These are phyloP conservation scores for Hamamelis virginiana DNA, from an alignment of 164 flowering plant genomes.

Conservation along the genomic window DNA sequence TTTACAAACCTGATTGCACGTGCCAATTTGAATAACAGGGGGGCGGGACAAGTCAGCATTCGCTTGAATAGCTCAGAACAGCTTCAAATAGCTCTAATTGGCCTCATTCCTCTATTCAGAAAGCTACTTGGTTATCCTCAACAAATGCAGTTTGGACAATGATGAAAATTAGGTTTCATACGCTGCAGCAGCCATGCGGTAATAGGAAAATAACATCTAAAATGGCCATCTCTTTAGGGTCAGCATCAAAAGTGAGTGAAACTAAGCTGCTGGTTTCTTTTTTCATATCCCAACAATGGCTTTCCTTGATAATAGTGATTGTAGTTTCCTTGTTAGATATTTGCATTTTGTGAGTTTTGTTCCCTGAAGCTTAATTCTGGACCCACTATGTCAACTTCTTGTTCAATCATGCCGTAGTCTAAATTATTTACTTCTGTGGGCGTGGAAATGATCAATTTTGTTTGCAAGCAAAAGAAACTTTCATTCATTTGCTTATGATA, in stretches of 20 bases:
- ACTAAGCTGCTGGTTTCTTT: conserved; percentile 9
- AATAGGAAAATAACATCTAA: conserved; percentile 8
- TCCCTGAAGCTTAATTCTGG: conserved; percentile 4
- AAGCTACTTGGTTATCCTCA: conserved; percentile 50
- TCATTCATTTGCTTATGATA: no score
- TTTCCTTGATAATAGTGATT: conserved; percentile 8
- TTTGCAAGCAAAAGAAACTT: no score
- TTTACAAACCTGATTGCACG: conserved; percentile 67
- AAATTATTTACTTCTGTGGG: neutral
- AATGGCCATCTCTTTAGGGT: conserved; percentile 4
- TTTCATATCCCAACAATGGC: neutral
- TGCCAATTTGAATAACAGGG: conserved; percentile 79
- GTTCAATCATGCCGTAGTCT: neutral
- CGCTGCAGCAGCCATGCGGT: conserved; percentile 26
- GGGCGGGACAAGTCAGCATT: conserved; percentile 81
- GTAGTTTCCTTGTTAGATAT: conserved; percentile 9
- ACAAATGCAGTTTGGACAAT: conserved; percentile 46
- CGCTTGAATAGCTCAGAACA: conserved; percentile 90
- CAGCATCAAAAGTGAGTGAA: conserved; percentile 13
- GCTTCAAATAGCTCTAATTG: conserved; percentile 75
- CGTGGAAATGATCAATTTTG: neutral
- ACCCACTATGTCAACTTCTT: conserved; percentile 1
- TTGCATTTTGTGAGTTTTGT: conserved; percentile 12
- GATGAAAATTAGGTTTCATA: conserved; percentile 21
- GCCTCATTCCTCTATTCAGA: conserved; percentile 64